Conservation (phyloP, 2,329 filamentous ascomycete species). For the Aspergillus sp. region DNA sequence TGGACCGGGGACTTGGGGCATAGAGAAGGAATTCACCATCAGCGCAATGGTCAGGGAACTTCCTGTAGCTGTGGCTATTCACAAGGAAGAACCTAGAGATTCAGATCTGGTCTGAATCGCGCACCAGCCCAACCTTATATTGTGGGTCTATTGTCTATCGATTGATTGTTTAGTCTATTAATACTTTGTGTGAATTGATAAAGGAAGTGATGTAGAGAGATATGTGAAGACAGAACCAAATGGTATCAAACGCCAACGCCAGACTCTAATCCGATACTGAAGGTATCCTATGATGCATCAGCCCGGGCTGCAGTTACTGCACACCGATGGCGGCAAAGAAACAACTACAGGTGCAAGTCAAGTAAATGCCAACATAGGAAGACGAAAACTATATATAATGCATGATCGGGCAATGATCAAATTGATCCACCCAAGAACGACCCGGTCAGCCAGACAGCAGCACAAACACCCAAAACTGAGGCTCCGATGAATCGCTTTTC, state of each 20-base stretch:
- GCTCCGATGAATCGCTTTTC: slow-evolving; percentile 50
- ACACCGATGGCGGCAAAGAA: too few relatives aligned
- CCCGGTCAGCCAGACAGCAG: slow-evolving; percentile 37
- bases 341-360: not conserved
- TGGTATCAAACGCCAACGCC: not conserved
- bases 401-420: slow-evolving; percentile 6
- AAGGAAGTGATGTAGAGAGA: not conserved
- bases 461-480: slow-evolving; percentile 35
- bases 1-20: not conserved
- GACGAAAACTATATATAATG: not conserved
- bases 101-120: not conserved
- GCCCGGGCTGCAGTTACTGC: not conserved
- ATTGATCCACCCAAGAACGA: slow-evolving; percentile 31
- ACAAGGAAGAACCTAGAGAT: too few relatives aligned
- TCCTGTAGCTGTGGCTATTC: not conserved
- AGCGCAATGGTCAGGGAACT: not conserved
- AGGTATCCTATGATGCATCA: not conserved
- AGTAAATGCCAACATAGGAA: not conserved
- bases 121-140: not conserved
- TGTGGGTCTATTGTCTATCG: not conserved
- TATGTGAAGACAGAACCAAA: not conserved
- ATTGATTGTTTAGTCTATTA: not conserved
- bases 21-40: not conserved
- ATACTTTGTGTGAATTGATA: not conserved
- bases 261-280: not conserved